These are phyloP conservation scores for Grosmannia clavigera DNA, from an alignment of 2,329 filamentous ascomycete genomes.

Conservation along the genomic window DNA sequence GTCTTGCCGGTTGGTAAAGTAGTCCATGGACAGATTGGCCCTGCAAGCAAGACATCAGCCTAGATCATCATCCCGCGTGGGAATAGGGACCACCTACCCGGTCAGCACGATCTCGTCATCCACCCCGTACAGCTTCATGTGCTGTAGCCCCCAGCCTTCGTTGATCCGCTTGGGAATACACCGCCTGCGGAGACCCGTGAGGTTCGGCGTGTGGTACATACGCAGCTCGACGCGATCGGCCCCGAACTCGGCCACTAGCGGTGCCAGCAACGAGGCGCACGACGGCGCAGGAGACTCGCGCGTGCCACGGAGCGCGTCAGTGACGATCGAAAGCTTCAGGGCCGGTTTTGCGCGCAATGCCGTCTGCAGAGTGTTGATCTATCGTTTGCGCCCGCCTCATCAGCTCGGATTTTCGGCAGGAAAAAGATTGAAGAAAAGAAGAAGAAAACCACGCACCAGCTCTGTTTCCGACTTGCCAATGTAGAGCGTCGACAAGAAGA, in stretches of 20 bases:
- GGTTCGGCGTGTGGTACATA: conserved; percentile 96
- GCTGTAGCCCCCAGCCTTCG: conserved; percentile 94
- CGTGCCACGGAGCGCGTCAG: conserved; percentile 82
- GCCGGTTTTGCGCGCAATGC: conserved; percentile 63
- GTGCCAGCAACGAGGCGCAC: conserved; percentile 75
- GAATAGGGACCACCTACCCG: conserved; percentile 40
- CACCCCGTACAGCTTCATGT: conserved; percentile 96
- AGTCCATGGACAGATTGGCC: conserved; percentile 84
- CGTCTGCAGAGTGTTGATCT: conserved; percentile 65
- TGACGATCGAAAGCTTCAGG: conserved; percentile 76
- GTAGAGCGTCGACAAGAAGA: conserved; percentile 94
- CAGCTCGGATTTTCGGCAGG: too few species aligned
- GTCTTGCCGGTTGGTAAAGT: conserved; percentile 93
- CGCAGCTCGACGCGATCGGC: conserved; percentile 75
- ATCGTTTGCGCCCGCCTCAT: background rate
- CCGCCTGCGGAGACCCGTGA: conserved; percentile 76
- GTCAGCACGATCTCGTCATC: conserved; percentile 95
- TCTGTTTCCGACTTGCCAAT: conserved; percentile 90
- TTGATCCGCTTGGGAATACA: conserved; percentile 83
- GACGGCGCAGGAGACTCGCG: conserved; percentile 77
- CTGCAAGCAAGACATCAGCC: conserved; percentile 15
- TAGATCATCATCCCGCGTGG: background rate
- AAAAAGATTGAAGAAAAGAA: too few species aligned
- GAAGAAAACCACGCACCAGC: conserved; percentile 37
- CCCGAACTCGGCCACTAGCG: conserved; percentile 76